Conservation (phyloP, 2,329 filamentous ascomycete genomes). For the Plectosphaerella sp. region DNA sequence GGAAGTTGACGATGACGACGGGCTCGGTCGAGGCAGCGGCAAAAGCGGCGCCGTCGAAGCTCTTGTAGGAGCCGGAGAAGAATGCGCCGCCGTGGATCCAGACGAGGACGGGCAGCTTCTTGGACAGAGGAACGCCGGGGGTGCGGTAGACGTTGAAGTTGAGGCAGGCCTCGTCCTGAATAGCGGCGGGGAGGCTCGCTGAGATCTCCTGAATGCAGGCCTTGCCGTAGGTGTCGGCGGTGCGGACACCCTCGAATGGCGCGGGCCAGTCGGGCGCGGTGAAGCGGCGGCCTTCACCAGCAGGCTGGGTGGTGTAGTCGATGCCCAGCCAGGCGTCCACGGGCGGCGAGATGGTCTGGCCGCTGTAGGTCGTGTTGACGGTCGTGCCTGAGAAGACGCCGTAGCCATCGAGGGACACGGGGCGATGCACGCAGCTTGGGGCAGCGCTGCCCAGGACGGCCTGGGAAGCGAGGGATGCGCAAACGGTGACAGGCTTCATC, state of each 20-base stretch:
- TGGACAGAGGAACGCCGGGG: slow-evolving; percentile 22
- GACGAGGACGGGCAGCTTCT: slow-evolving; percentile 31
- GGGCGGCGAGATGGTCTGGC: slow-evolving; percentile 20
- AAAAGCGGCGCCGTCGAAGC: slow-evolving; percentile 29
- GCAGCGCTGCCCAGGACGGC: background rate
- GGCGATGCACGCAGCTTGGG: slow-evolving; percentile 6
- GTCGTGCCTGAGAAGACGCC: slow-evolving; percentile 33
- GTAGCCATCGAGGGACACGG: slow-evolving; percentile 28
- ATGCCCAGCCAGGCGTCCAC: slow-evolving; percentile 42
- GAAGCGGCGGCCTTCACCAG: slow-evolving; percentile 32
- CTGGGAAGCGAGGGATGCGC: no score
- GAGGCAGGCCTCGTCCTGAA: slow-evolving; percentile 29
- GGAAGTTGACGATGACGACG: slow-evolving; percentile 36
- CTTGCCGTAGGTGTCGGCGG: slow-evolving; percentile 33
- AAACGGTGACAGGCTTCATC: no score
- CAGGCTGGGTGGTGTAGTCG: slow-evolving; percentile 37
- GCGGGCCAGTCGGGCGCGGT: slow-evolving; percentile 31
- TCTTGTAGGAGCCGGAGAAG: slow-evolving; percentile 23
- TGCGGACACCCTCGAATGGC: slow-evolving; percentile 31
- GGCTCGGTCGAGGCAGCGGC: slow-evolving; percentile 27
- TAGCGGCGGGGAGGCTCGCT: slow-evolving; percentile 5
- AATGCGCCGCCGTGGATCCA: slow-evolving; percentile 37
- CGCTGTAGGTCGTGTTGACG: slow-evolving; percentile 27
- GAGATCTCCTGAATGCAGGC: slow-evolving; percentile 33
- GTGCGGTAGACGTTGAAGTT: slow-evolving; percentile 36